These are phyloP conservation scores for Calonectria naviculata DNA, from an alignment of 2,329 filamentous ascomycete genomes.

Conservation along the genomic window DNA sequence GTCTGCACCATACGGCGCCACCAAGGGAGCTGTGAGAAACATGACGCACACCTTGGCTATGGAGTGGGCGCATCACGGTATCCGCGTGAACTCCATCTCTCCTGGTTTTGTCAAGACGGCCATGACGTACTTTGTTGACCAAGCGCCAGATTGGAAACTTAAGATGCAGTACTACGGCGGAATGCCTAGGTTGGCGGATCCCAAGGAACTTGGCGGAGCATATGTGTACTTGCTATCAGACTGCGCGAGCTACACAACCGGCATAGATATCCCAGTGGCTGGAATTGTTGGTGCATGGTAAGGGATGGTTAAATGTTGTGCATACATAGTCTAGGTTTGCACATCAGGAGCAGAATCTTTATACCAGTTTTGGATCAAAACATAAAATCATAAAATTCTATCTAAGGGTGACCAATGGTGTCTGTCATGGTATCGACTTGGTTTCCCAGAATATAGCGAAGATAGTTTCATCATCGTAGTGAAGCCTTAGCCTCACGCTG, in stretches of 20 bases:
- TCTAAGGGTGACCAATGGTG: no score
- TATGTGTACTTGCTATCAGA: neutral
- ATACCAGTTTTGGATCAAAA: no score
- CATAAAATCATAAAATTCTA: no score
- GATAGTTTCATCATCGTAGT: no score
- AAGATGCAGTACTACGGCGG: slow-evolving; percentile 1
- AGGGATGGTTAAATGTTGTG: neutral
- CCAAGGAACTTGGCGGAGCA: neutral
- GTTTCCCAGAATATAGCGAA: no score
- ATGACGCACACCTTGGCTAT: slow-evolving; percentile 55
- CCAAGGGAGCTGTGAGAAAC: slow-evolving; percentile 55
- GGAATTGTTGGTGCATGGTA: neutral
- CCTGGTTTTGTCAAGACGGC: slow-evolving; percentile 54
- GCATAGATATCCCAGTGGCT: neutral
- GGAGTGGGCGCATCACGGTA: slow-evolving; percentile 60
- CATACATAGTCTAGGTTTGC: neutral
- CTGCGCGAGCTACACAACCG: neutral
- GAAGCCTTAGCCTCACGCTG: no score
- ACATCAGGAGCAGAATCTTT: no score
- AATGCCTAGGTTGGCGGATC: neutral
- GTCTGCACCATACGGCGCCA: slow-evolving; percentile 42
- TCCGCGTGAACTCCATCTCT: slow-evolving; percentile 59
- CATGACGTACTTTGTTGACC: neutral
- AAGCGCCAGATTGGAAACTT: neutral
- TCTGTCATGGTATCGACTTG: no score